phyloP scores from a whole-genome alignment of 805 yeast genomes.

The Candida caryicola region DNA sequence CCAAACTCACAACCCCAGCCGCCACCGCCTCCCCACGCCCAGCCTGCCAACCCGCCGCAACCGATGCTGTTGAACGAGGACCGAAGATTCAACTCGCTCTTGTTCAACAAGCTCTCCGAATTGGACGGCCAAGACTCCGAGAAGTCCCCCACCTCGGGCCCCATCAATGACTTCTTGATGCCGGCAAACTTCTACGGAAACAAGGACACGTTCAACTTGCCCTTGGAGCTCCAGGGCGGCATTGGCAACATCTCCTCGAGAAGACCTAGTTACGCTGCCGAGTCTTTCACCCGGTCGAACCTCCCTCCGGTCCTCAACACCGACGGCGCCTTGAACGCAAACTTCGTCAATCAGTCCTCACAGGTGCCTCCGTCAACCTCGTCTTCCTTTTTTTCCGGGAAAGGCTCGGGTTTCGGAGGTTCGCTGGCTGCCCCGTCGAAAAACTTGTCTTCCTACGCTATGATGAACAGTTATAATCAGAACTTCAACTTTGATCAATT shows the following conservation, averaged over 20 bases:
- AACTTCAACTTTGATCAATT: constrained; percentile 24
- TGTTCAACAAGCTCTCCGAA: constrained; percentile 23
- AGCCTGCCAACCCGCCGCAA: constrained; percentile 2
- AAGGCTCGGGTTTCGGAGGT: neutral
- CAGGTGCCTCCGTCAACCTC: neutral
- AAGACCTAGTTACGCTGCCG: constrained; percentile 76
- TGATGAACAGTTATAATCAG: constrained; percentile 26
- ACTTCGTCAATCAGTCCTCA: constrained; percentile 1
- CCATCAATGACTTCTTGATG: constrained; percentile 6
- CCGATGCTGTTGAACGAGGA: constrained; percentile 2
- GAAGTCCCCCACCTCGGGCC: constrained; percentile 12
- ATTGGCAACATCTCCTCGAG: constrained; percentile 60
- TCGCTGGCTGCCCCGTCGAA: constrained; percentile 7
- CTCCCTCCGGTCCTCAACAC: constrained; percentile 9
- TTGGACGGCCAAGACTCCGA: constrained; percentile 14
- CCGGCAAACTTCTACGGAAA: constrained; percentile 5
- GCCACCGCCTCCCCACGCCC: constrained; percentile 3
- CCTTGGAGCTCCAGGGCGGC: constrained; percentile 63
- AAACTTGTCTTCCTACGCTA: constrained; percentile 27
- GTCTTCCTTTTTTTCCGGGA: constrained; percentile 3
- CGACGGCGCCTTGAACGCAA: constrained; percentile 4
- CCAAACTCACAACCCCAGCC: constrained; percentile 4
- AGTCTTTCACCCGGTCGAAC: constrained; percentile 45
- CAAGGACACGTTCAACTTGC: constrained; percentile 44
- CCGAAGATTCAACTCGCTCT: constrained; percentile 18